A percentile compares a stretch with the other conserved stretches of the same genome.
Evolutionary conservation across 208 protist species (phyloP).

Genomic region (Trypanosoma cruzi): DNA sequence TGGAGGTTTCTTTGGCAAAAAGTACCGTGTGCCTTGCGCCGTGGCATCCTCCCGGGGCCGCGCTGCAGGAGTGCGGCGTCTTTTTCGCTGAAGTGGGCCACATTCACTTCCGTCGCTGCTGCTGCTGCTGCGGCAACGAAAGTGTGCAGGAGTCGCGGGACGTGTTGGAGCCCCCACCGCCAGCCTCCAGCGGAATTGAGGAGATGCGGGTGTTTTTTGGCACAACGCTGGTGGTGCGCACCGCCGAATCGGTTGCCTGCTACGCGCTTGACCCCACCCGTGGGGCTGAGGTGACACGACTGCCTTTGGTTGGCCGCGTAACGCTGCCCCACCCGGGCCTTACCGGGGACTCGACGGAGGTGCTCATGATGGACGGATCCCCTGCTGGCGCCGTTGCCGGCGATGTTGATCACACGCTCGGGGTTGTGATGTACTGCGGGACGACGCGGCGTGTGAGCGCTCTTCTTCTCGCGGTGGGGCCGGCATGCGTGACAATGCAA

Average conservation of each 20-base stretch:
- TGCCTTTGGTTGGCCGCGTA: constrained; percentile 8
- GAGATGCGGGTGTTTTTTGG: constrained; percentile 43
- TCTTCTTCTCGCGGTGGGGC: constrained; percentile 1
- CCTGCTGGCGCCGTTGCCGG: too few species aligned
- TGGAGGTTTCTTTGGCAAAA: neutral
- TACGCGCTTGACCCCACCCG: constrained; percentile 42
- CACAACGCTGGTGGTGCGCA: constrained; percentile 40
- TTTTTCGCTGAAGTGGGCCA: constrained; percentile 10
- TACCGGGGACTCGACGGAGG: neutral
- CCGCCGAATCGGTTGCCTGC: constrained; percentile 27
- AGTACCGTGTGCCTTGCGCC: constrained; percentile 33
- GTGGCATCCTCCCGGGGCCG: constrained; percentile 44
- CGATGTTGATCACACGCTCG: neutral
- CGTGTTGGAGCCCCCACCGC: neutral
- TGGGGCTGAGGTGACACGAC: neutral
- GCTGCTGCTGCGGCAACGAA: neutral
- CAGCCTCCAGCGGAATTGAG: constrained; percentile 17
- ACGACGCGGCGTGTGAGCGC: neutral
- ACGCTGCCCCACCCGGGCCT: neutral
- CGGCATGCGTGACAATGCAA: constrained; percentile 2
- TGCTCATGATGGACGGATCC: neutral
- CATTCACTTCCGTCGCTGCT: constrained; percentile 19
- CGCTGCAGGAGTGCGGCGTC: constrained; percentile 27
- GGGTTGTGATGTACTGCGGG: constrained; percentile 1
- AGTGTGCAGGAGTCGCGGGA: neutral